Evolutionary conservation across 257 asterid species (phyloP).

Genomic region (Verbena officinalis): DNA sequence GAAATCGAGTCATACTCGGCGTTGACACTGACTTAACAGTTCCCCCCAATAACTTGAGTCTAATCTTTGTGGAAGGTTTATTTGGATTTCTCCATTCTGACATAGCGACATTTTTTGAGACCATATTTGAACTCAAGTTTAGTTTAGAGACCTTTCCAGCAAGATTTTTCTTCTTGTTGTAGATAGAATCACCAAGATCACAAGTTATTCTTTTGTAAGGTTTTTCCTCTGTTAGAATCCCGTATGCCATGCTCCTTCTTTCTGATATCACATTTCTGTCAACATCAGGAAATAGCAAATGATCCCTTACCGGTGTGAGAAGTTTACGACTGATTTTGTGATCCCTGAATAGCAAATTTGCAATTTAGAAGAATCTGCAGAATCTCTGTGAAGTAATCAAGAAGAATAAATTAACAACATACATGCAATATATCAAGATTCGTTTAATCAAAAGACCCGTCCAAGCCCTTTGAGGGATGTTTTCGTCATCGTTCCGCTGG

Average conservation of each 20-base stretch:
- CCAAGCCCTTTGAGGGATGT: constrained; percentile 63
- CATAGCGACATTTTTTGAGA: constrained; percentile 26
- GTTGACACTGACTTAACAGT: constrained; percentile 28
- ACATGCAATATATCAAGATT: constrained; percentile 76
- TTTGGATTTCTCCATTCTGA: constrained; percentile 30
- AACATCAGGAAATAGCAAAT: constrained; percentile 57
- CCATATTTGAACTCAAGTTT: constrained; percentile 30
- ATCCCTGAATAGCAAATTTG: constrained; percentile 49
- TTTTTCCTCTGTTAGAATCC: constrained; percentile 38
- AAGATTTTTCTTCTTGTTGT: constrained; percentile 27
- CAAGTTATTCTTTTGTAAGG: constrained; percentile 21
- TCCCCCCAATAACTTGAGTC: constrained; percentile 30
- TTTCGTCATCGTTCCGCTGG: constrained; percentile 35
- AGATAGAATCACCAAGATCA: constrained; percentile 28
- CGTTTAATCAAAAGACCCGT: constrained; percentile 55
- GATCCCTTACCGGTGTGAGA: constrained; percentile 71
- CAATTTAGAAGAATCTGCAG: constrained; percentile 11
- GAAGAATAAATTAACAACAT: constrained; percentile 38
- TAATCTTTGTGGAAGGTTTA: constrained; percentile 37
- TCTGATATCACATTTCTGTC: constrained; percentile 35
- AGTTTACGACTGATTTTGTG: constrained; percentile 48
- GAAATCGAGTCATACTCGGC: constrained; percentile 24
- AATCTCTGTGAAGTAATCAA: constrained; percentile 15
- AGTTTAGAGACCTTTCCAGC: constrained; percentile 22
- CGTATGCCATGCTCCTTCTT: constrained; percentile 50